Evolutionary conservation across 805 yeast genomes (phyloP).

Genomic region (Ogataea chonburiensis): DNA sequence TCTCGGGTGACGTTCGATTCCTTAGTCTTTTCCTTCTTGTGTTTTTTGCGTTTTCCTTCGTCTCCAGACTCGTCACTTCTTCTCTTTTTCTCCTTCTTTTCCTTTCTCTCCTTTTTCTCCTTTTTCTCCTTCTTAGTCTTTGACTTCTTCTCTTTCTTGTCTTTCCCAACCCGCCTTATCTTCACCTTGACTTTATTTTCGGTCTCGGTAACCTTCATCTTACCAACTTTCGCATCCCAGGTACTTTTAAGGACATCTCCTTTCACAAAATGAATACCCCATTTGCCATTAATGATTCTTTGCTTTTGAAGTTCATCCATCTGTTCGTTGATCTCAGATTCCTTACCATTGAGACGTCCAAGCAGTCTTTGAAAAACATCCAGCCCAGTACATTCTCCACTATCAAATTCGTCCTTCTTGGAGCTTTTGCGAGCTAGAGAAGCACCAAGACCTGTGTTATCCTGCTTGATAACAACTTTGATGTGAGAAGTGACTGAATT

Average conservation of each 20-base stretch:
- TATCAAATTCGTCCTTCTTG: slow-evolving; percentile 66
- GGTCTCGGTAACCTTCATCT: too few species aligned
- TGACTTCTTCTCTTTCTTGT: slow-evolving; percentile 31
- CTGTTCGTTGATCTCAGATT: slow-evolving; percentile 60
- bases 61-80: slow-evolving; percentile 21
- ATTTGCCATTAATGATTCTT: slow-evolving; percentile 73
- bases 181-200: slow-evolving; percentile 26
- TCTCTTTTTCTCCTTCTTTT: slow-evolving; percentile 21
- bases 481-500: slow-evolving; percentile 78
- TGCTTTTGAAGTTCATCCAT: slow-evolving; percentile 67
- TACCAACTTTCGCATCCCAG: slow-evolving; percentile 62
- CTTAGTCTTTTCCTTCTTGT: slow-evolving; percentile 31
- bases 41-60: slow-evolving; percentile 13
- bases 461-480: slow-evolving; percentile 78
- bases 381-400: slow-evolving; percentile 84
- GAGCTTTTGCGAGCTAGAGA: slow-evolving; percentile 47
- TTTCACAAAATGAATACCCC: slow-evolving; percentile 84
- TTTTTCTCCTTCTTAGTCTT: slow-evolving; percentile 33
- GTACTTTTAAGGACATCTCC: slow-evolving; percentile 85
- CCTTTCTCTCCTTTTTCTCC: slow-evolving; percentile 28
- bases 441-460: slow-evolving; percentile 89
- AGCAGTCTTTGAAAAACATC: slow-evolving; percentile 90
- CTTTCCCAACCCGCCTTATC: too few species aligned
- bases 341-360: slow-evolving; percentile 87
- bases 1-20: slow-evolving; percentile 37